These are phyloP conservation scores for Seminavis robusta DNA, from an alignment of 108 stramenopile species.

Conservation along the genomic window DNA sequence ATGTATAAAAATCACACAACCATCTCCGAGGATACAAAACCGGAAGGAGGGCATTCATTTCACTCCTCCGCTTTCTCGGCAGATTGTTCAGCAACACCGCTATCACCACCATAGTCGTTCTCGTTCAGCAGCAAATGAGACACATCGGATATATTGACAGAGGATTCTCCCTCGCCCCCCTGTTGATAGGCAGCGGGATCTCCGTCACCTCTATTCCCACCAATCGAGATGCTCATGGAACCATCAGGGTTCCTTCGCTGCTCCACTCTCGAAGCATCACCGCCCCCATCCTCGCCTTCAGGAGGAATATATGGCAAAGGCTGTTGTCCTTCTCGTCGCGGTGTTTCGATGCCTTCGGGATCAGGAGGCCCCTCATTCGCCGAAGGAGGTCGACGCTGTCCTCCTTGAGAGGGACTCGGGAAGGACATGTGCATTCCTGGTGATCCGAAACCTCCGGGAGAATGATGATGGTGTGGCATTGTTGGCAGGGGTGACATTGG, in stretches of 20 bases:
- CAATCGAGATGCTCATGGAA: slow-evolving; percentile 52
- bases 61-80: background rate
- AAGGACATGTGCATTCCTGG: slow-evolving; percentile 33
- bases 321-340: background rate
- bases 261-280: slow-evolving; percentile 27
- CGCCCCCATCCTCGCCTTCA: slow-evolving; percentile 18
- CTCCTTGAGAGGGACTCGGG: slow-evolving; percentile 18
- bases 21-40: too few relatives aligned
- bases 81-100: background rate
- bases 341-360: slow-evolving; percentile 1
- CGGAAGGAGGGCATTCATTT: too few relatives aligned
- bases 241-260: slow-evolving; percentile 59
- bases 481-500: slow-evolving; percentile 55
- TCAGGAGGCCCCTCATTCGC: slow-evolving; percentile 21
- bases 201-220: background rate
- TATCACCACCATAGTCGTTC: background rate
- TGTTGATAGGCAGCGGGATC: background rate
- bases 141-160: background rate
- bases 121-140: background rate
- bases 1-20: too few relatives aligned
- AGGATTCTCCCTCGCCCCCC: background rate
- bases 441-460: slow-evolving; percentile 42
- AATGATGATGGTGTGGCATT: slow-evolving; percentile 33
- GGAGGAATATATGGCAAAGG: slow-evolving; percentile 48
- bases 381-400: slow-evolving; percentile 8